Conservation (phyloP, 768 basidiomycete genomes). For the Erythrobasidium yunnanense region DNA sequence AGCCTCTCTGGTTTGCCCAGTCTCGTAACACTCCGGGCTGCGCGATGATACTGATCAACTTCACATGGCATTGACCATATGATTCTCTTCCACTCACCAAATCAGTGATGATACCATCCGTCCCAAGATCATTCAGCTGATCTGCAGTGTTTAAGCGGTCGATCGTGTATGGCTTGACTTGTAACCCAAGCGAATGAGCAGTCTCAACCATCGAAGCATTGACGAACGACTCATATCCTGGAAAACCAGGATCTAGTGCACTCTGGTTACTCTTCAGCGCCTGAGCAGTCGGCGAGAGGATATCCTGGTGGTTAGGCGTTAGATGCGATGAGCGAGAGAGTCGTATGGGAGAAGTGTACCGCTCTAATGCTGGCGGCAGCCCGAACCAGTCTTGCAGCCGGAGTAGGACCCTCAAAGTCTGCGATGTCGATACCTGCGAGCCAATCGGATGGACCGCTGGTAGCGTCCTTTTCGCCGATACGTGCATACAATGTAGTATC, state of each 20-base stretch:
- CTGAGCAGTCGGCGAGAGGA: conserved; percentile 23
- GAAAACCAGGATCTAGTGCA: conserved; percentile 5
- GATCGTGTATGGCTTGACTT: conserved; percentile 27
- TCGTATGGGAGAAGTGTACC: background rate
- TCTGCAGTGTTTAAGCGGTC: conserved; percentile 20
- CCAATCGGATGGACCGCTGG: conserved; percentile 21
- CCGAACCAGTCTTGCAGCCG: background rate
- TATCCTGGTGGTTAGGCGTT: background rate
- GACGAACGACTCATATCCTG: conserved; percentile 20
- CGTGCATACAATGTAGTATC: conserved; percentile 23
- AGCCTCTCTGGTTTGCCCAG: conserved; percentile 14
- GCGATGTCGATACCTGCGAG: conserved; percentile 25
- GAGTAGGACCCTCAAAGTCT: conserved; percentile 18
- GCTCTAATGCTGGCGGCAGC: conserved; percentile 28
- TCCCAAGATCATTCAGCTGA: conserved; percentile 2
- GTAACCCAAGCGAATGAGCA: conserved; percentile 13
- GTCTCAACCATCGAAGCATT: conserved; percentile 19
- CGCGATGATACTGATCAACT: background rate
- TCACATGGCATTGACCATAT: background rate
- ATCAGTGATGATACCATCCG: conserved; percentile 20
- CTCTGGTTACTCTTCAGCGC: conserved; percentile 13
- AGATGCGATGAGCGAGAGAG: background rate
- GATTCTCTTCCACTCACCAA: background rate
- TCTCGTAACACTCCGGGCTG: conserved; percentile 6
- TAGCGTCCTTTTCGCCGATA: background rate